phyloP scores from a whole-genome alignment of 257 asterid species.

The Capsicum baccatum region DNA sequence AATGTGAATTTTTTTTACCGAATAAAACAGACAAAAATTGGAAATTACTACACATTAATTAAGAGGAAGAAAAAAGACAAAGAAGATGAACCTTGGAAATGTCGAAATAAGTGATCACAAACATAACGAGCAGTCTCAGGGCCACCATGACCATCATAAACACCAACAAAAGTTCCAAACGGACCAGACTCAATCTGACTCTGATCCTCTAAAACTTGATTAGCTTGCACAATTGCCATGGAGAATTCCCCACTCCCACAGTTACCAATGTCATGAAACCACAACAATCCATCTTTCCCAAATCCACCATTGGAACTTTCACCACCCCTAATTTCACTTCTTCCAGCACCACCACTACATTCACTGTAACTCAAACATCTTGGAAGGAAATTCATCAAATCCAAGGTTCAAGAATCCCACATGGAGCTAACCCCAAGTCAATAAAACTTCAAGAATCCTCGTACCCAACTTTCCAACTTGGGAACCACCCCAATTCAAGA shows the following conservation, averaged over 20 bases:
- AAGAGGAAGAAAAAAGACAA: background rate
- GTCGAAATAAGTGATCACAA: slow-evolving; percentile 74
- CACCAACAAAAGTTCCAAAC: slow-evolving; percentile 83
- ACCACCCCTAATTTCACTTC: slow-evolving; percentile 14
- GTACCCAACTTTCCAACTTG: background rate
- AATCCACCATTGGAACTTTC: slow-evolving; percentile 32
- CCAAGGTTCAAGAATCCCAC: slow-evolving; percentile 35
- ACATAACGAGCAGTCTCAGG: slow-evolving; percentile 81
- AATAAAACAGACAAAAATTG: background rate
- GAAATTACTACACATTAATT: background rate
- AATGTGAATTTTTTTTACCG: background rate
- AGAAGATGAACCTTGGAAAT: slow-evolving; percentile 61
- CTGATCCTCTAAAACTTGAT: slow-evolving; percentile 85
- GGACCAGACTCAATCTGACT: slow-evolving; percentile 92
- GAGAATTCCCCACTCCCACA: slow-evolving; percentile 83
- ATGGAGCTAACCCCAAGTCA: slow-evolving; percentile 27
- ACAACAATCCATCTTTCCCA: slow-evolving; percentile 65
- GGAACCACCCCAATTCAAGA: background rate
- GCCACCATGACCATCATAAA: slow-evolving; percentile 94
- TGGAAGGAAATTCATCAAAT: slow-evolving; percentile 48
- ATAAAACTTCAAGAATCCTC: background rate
- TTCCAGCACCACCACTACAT: slow-evolving; percentile 28
- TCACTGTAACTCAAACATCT: slow-evolving; percentile 38
- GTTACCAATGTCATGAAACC: slow-evolving; percentile 80
- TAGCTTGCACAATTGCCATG: slow-evolving; percentile 92